These are phyloP conservation scores for Cicer pinnatifidum DNA, from an alignment of 306 rosid genomes.

Conservation along the genomic window DNA sequence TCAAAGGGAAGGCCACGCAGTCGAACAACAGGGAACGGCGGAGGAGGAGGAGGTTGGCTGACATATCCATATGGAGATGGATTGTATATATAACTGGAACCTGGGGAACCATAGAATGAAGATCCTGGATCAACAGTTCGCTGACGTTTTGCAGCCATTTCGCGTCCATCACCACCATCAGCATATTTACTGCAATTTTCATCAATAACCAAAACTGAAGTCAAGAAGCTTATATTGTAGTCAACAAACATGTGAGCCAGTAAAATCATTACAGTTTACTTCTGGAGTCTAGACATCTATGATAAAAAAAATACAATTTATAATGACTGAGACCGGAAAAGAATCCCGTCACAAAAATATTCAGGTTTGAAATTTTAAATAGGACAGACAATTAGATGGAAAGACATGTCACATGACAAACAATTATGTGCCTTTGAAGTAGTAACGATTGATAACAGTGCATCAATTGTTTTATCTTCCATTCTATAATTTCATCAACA, in stretches of 20 bases:
- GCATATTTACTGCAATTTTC: conserved; percentile 55
- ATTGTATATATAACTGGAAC: conserved; percentile 76
- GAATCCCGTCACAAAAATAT: background rate
- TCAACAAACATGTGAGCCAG: conserved; percentile 4
- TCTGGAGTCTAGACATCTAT: conserved; percentile 11
- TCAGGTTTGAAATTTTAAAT: conserved; percentile 10
- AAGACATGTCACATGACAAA: conserved; percentile 20
- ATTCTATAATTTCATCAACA: conserved; percentile 19
- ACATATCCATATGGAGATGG: conserved; percentile 80
- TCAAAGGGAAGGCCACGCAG: conserved; percentile 94
- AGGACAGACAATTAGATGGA: conserved; percentile 13
- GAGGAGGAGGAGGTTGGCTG: conserved; percentile 83
- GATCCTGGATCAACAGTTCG: conserved; percentile 79
- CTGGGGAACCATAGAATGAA: conserved; percentile 82
- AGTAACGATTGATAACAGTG: background rate
- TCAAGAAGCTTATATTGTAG: conserved; percentile 40
- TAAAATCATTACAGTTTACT: conserved; percentile 10
- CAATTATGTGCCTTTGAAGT: conserved; percentile 5
- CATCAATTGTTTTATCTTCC: conserved; percentile 5
- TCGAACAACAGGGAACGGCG: conserved; percentile 86
- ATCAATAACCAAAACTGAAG: conserved; percentile 39
- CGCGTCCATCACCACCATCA: conserved; percentile 86
- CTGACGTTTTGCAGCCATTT: conserved; percentile 94
- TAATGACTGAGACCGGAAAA: conserved; percentile 12
- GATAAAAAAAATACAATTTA: conserved; percentile 14